These are phyloP conservation scores for Rhizophora mangle DNA, from an alignment of 345 rosid species.

Conservation along the genomic window DNA sequence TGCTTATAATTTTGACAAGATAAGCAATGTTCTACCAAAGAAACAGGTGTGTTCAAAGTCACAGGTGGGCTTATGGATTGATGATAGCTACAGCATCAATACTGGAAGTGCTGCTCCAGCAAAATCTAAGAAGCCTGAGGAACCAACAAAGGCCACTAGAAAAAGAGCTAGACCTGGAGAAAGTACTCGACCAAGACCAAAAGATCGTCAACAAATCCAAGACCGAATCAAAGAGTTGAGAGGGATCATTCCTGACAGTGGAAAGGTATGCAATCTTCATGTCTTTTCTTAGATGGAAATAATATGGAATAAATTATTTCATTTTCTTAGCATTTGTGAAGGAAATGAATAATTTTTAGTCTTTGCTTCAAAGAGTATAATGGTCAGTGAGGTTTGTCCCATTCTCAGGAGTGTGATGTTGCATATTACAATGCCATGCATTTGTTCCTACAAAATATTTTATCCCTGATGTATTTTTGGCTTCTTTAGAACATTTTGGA, in stretches of 20 bases:
- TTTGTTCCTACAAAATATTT: no score
- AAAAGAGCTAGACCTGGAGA: constrained; percentile 86
- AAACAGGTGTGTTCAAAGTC: constrained; percentile 40
- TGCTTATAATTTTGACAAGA: constrained; percentile 24
- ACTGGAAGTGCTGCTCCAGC: constrained; percentile 30
- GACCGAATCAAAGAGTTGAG: constrained; percentile 87
- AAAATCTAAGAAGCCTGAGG: constrained; percentile 48
- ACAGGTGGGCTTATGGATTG: constrained; percentile 65
- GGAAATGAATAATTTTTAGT: background rate
- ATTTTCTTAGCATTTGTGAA: background rate
- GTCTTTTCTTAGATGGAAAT: constrained; percentile 10
- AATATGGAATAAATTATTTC: background rate
- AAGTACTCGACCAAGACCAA: constrained; percentile 83
- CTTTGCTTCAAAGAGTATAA: no score
- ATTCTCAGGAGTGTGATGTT: no score
- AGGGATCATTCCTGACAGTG: constrained; percentile 77
- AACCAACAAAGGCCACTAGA: constrained; percentile 43
- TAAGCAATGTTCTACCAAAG: constrained; percentile 17
- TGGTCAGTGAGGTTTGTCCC: no score
- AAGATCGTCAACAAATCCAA: constrained; percentile 94
- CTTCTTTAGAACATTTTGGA: no score
- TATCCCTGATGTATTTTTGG: no score
- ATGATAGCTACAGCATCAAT: constrained; percentile 67
- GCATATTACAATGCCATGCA: no score
- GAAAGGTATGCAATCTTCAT: constrained; percentile 52